phyloP scores from a whole-genome alignment of 345 rosid genomes.

The Gossypioides kirkii region DNA sequence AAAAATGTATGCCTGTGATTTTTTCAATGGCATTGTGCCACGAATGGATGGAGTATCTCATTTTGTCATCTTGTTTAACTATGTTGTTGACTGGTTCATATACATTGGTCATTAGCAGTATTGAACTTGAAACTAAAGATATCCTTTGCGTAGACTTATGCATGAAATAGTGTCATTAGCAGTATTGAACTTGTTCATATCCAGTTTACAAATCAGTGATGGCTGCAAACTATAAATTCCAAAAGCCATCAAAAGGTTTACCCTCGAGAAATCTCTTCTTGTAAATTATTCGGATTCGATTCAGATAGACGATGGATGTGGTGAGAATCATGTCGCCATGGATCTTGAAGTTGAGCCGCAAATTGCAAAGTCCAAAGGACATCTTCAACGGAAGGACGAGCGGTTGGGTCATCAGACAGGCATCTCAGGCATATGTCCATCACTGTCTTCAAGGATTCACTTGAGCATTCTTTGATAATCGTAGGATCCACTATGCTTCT shows the following conservation, averaged over 20 bases:
- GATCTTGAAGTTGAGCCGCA: slow-evolving; percentile 52
- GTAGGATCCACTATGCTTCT: slow-evolving; percentile 45
- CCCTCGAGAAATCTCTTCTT: neutral
- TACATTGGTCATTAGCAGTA: neutral
- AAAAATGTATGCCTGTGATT: neutral
- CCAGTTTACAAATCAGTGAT: too few species aligned
- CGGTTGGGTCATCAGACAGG: slow-evolving; percentile 27
- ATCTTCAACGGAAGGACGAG: slow-evolving; percentile 54
- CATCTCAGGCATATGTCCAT: slow-evolving; percentile 46
- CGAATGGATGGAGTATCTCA: neutral
- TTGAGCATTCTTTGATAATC: slow-evolving; percentile 42
- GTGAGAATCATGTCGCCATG: slow-evolving; percentile 18
- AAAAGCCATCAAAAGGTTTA: too few species aligned
- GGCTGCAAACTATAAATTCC: too few species aligned
- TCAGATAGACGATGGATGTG: neutral
- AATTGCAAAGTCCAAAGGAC: slow-evolving; percentile 62
- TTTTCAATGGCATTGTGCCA: neutral
- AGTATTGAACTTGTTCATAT: too few species aligned
- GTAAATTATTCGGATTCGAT: neutral
- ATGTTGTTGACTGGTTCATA: neutral
- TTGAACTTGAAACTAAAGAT: neutral
- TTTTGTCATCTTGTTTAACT: neutral
- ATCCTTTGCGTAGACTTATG: neutral
- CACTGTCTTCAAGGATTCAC: slow-evolving; percentile 47
- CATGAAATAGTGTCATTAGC: neutral